phyloP scores from a whole-genome alignment of 306 rosid species.

The Vachellia pachyceras region DNA sequence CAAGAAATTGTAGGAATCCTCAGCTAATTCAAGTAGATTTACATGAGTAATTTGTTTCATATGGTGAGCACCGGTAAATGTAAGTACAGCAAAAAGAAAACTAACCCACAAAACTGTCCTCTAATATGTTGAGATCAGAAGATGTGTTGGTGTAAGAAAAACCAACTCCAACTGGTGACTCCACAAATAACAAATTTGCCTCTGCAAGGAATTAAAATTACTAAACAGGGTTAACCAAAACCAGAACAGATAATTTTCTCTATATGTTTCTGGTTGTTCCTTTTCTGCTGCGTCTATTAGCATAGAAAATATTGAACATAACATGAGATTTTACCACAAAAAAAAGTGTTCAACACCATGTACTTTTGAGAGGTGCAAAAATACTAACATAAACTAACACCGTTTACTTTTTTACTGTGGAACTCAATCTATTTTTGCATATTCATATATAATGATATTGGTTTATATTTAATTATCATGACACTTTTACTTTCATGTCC shows the following conservation, averaged over 20 bases:
- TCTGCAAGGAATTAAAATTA: conserved; percentile 47
- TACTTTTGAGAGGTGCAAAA: too few relatives aligned
- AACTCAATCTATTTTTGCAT: too few relatives aligned
- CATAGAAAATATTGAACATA: background rate
- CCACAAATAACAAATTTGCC: conserved; percentile 63
- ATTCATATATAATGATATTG: too few relatives aligned
- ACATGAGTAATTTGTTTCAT: conserved; percentile 30
- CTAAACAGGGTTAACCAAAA: conserved; percentile 14
- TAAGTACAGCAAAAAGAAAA: conserved; percentile 22
- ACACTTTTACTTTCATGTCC: too few relatives aligned
- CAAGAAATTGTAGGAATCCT: conserved; percentile 67
- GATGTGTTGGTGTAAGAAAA: conserved; percentile 61
- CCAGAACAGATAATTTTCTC: background rate
- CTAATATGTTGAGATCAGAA: conserved; percentile 58
- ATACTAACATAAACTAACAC: too few relatives aligned
- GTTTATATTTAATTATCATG: too few relatives aligned
- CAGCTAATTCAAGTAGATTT: conserved; percentile 48
- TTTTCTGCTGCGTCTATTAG: conserved; percentile 1
- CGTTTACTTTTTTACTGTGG: too few relatives aligned
- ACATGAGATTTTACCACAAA: background rate
- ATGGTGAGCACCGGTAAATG: background rate
- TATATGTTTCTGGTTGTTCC: background rate
- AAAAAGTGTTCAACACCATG: too few relatives aligned
- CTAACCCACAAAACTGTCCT: conserved; percentile 60
- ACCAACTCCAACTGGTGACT: conserved; percentile 70